Evolutionary conservation across 495 filamentous ascomycete species (phyloP), one percentile per base, ranked within the genome.

Genomic region (Talaromyces borbonicus): DNA sequence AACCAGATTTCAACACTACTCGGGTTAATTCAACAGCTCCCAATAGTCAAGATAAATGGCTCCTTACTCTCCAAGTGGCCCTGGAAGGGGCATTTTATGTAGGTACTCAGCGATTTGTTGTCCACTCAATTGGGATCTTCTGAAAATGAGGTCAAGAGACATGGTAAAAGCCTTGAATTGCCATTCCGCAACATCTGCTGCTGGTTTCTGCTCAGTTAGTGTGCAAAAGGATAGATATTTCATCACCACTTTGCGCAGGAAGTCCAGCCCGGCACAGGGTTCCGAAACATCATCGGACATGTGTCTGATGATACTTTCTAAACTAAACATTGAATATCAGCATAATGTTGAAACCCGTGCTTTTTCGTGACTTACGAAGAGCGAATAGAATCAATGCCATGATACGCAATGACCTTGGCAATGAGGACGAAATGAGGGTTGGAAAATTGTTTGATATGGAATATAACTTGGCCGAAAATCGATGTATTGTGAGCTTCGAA

Each of bases 141-240:
- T 5, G n/a, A 20, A 38, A 8, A 47, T 22, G 16, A 30, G 9
- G 8, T 20, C 9, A 16, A 14, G 15, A 5, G 37, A 18, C 14
- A 2, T 35, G 39, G 12, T 27, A n/a, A n/a, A n/a, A n/a, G n/a
- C n/a, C 6, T 0, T 12, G 5, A 36, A 11, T 38, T 47, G 44
- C 44, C 31, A 47, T 12, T 38, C 31, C 12, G 26, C 8, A n/a
- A 38, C 19, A 4, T 47, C 44, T 15, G 3, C 11, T 14, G 19
- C 26, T 9, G 19, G 31, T 9, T 0, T 8, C 14, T 2, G 0
- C 11, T 19, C 14, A 3, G 7, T 27, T 4, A 26, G 24, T 20
- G 19, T 45, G 26, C 44, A 47, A 8, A 36, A 4, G n/a, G 44
- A 36, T 8, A 9, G 19, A 37, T 47, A 37, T 29, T 18, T 16